Evolutionary conservation across 2,329 filamentous ascomycete genomes (phyloP).

Genomic region (Aspergillus ibericus): DNA sequence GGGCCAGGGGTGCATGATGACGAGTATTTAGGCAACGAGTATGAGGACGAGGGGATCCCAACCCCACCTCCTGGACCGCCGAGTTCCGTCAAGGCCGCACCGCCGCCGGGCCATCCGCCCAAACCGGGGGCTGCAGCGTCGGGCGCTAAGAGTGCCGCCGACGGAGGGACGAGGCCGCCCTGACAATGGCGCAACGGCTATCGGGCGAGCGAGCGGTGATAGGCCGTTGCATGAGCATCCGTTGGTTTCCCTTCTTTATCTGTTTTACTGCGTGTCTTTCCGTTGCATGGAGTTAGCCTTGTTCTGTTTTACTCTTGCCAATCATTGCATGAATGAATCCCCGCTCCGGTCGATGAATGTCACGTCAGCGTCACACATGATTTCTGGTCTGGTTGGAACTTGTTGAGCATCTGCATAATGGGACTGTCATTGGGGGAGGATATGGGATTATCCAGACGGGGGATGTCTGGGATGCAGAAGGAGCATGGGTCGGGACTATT

Average conservation of each 20-base stretch:
- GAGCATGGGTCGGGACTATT: background rate
- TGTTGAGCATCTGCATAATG: slow-evolving; percentile 15
- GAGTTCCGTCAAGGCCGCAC: slow-evolving; percentile 67
- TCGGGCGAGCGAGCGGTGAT: slow-evolving; percentile 1
- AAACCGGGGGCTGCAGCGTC: slow-evolving; percentile 18
- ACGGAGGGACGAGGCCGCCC: slow-evolving; percentile 33
- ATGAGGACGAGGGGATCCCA: slow-evolving; percentile 51
- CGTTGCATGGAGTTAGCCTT: slow-evolving; percentile 11
- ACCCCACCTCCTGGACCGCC: slow-evolving; percentile 45
- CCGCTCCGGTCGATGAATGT: slow-evolving; percentile 9
- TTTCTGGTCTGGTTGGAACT: slow-evolving; percentile 8
- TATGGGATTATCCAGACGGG: too few relatives aligned
- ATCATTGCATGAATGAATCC: slow-evolving; percentile 13
- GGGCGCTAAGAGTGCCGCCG: slow-evolving; percentile 25
- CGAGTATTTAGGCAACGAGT: slow-evolving; percentile 51
- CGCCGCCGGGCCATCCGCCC: slow-evolving; percentile 60
- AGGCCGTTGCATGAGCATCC: background rate
- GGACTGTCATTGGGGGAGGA: background rate
- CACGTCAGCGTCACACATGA: slow-evolving; percentile 6
- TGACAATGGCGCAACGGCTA: slow-evolving; percentile 22
- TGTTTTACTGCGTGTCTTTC: slow-evolving; percentile 9
- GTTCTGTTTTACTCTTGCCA: slow-evolving; percentile 1
- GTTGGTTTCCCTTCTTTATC: slow-evolving; percentile 1
- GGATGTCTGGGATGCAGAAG: background rate
- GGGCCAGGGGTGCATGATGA: slow-evolving; percentile 50